Evolutionary conservation across 1,284 basidiomycete species (phyloP), one percentile per base, ranked within the genome.

Genomic region (Fomitopsis schrenkii): DNA sequence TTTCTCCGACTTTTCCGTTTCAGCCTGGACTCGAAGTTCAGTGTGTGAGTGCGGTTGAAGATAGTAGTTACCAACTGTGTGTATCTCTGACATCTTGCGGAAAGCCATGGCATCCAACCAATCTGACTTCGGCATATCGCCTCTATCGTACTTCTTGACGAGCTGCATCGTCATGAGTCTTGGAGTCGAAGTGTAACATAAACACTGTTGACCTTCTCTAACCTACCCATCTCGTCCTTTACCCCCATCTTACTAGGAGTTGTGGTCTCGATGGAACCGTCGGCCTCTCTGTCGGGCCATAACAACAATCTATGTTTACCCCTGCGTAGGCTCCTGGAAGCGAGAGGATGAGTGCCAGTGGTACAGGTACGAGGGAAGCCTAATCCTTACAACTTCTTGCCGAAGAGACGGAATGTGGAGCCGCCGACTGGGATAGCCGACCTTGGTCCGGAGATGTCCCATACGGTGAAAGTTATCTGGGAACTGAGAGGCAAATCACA

Each of bases 51-150:
- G 19, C 33, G 6, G 10, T 7, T 38, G 10, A 33, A 5, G 17
- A 7, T 12, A 14, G 10, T 0, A 10, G 55, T 10, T 10, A 76
- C 88, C 64, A 72, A 94, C 94, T 1, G 92, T 85, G 74, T 97
- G 95, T 30, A 95, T 88, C 69, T 94, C 91, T 66, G 96, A 96
- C 79, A 98, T 97, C 76, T 92, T 92, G 38, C 95, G 80, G 74
- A 97, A 98, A 1, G 93, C 89, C 72, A 97, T 79, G 65, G 93
- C 91, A 73, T 99, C 97, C 3, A 99, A 79, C 97, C 97, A 99
- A 65, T 98, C 95, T 1, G 93, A 89, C 71, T 95, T 93, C 1
- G 91, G 86, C n/a, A 99, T 80, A 73, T 98, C 95, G 0, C 95
- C 95, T 3, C 95, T 83, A 71, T 98, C 95, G 68, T 97, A 96